Evolutionary conservation across 1,139 yeast genomes (phyloP).

Genomic region (Pneumocystis murina): DNA sequence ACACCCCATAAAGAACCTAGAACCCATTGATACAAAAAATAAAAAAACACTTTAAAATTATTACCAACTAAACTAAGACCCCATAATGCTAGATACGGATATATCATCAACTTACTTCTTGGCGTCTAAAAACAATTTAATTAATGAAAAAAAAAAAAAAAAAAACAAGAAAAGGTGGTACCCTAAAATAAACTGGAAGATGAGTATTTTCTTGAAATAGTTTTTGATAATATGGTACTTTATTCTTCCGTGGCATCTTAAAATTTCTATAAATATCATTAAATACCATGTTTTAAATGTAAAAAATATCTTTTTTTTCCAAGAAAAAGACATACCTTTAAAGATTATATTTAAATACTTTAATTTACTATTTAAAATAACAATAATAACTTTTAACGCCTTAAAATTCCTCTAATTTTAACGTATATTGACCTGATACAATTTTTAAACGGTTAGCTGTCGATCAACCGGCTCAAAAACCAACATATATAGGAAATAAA

Average conservation of each 20-base stretch:
- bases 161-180: background rate
- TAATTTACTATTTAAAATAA: background rate
- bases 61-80: slow-evolving; percentile 7
- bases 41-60: background rate
- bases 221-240: slow-evolving; percentile 27
- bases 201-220: slow-evolving; percentile 26
- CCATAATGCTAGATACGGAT: slow-evolving; percentile 83
- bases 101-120: slow-evolving; percentile 64
- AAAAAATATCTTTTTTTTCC: background rate
- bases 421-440: too few relatives aligned
- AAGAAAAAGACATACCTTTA: background rate
- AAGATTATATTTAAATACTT: background rate
- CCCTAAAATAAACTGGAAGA: slow-evolving; percentile 28
- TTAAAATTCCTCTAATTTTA: too few relatives aligned
- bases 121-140: slow-evolving; percentile 18
- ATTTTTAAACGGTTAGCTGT: background rate
- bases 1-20: background rate
- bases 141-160: too few relatives aligned
- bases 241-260: slow-evolving; percentile 15
- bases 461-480: background rate
- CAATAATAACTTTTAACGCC: too few relatives aligned
- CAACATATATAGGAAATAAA: background rate
- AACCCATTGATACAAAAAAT: background rate
- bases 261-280: background rate
- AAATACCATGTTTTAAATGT: background rate